Evolutionary conservation across 2,329 filamentous ascomycete species (phyloP), one percentile per base, ranked within the genome.

Genomic region (Xylaria multiplex): DNA sequence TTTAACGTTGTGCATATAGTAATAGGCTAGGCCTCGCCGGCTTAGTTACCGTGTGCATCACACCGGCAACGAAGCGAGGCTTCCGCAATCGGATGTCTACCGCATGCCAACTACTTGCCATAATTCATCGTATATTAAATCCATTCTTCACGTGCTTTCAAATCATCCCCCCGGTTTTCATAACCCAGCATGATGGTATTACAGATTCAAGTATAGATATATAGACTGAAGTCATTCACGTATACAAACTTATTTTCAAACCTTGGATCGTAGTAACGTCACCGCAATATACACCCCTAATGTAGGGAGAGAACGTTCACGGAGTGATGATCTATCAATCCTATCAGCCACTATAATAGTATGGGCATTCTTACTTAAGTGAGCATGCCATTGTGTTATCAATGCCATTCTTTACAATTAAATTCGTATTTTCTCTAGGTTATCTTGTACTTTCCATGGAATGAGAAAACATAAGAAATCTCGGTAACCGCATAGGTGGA

Each of bases 401-500:
- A 22, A 58, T 30, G 35, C 37, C 57, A 62, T 52, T n/a, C 11
- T 55, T 16, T 13, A 52, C 58, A 58, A 40, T 8, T n/a, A 6
- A 53, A 58, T 62, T 48, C 22, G 50, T 57, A 16, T 27, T 42
- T 45, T 9, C 8, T 52, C 27, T 45, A 53, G 30, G 50, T 62
- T 42, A 62, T 40, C 32, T 32, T 13, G 42, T 67, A 50, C 27
- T 59, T 27, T 59, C 49, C 32, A 32, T 56, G 35, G 55, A 40
- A 59, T n/a, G 5, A 59, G 24, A 64, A 46, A 62, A 22, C 63
- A 42, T 48, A 48, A 35, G 24, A 30, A 43, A 57, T 27, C 37
- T 19, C 30, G 30, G 27, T 63, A 62, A 67, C 60, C 62, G 43
- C 46, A 65, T 59, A 49, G 53, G 45, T 40, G 35, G 46, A 67